phyloP scores from a whole-genome alignment of 306 rosid genomes.

The Inga laurina region DNA sequence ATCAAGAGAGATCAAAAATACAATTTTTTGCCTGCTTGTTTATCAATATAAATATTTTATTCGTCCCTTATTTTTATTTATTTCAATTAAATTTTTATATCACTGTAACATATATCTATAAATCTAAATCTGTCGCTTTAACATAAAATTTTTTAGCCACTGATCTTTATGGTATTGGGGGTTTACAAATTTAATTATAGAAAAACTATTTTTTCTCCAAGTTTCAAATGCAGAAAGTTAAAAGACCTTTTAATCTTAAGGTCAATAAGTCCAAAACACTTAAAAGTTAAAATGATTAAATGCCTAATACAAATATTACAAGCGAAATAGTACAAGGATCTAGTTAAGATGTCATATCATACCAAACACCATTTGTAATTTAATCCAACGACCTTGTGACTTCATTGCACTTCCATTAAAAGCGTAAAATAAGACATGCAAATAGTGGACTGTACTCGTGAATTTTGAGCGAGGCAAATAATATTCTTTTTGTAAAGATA shows the following conservation, averaged over 20 bases:
- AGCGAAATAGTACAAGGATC: too few relatives aligned
- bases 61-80: neutral
- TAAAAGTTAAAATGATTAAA: neutral
- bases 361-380: neutral
- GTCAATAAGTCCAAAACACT: neutral
- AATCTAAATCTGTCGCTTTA: neutral
- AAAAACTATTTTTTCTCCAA: neutral
- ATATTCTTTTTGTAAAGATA: neutral
- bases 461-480: neutral
- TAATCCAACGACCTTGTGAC: neutral
- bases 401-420: neutral
- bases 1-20: neutral
- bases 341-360: slow-evolving; percentile 18
- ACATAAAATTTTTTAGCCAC: neutral
- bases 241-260: neutral
- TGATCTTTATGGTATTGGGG: neutral
- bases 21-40: neutral
- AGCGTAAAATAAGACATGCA: neutral
- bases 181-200: neutral
- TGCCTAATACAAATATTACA: neutral
- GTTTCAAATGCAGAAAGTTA: neutral
- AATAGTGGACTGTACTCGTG: neutral
- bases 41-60: neutral
- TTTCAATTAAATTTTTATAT: neutral
- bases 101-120: neutral